A percentile compares a stretch with the other conserved stretches of the same genome.
Evolutionary conservation across 345 rosid genomes (phyloP).

Genomic region (Hibiscus trionum): DNA sequence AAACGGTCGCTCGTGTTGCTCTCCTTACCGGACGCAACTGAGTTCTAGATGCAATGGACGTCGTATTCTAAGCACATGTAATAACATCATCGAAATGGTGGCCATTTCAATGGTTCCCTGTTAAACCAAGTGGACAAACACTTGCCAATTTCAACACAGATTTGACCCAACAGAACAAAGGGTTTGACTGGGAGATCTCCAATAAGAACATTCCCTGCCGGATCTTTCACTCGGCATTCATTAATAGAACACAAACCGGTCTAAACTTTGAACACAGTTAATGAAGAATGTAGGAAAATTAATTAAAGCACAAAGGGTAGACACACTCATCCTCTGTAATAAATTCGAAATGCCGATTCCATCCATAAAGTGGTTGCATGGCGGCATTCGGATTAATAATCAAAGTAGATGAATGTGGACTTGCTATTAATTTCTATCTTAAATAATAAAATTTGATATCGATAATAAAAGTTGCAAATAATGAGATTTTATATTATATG

Average conservation of each 20-base stretch:
- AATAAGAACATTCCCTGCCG: conserved; percentile 6
- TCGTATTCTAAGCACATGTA: background rate
- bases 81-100: background rate
- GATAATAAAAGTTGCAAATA: too few species aligned
- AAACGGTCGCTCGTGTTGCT: too few species aligned
- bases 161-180: conserved; percentile 14
- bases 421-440: too few species aligned
- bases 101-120: background rate
- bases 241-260: background rate
- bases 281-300: background rate
- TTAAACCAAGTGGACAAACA: background rate
- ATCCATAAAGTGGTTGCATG: conserved; percentile 20
- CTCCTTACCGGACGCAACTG: too few species aligned
- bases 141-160: background rate
- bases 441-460: too few species aligned
- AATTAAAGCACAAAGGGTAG: background rate
- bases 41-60: background rate
- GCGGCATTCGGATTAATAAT: conserved; percentile 15
- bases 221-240: background rate
- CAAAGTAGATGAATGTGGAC: background rate
- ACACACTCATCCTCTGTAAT: background rate
- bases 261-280: conserved; percentile 16
- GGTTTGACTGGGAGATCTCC: conserved; percentile 9
- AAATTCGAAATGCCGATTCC: conserved; percentile 3
- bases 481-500: too few species aligned